phyloP scores from a whole-genome alignment of 208 protist species.

The Crithidia acanthocephali region DNA sequence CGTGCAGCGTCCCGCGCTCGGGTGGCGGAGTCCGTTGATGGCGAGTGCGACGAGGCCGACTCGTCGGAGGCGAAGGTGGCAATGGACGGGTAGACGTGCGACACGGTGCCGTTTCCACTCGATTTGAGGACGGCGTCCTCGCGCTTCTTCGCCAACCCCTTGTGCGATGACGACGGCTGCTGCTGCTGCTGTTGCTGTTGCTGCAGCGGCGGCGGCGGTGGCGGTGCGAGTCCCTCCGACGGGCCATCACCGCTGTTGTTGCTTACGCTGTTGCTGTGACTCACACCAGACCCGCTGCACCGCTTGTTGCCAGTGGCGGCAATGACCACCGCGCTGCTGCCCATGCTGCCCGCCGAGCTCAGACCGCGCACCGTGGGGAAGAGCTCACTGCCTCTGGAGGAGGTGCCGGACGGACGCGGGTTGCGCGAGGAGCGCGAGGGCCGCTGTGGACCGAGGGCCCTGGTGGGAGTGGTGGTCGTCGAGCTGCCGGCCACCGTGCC shows the following conservation, averaged over 20 bases:
- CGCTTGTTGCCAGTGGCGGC: too few species aligned
- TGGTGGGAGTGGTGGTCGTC: not conserved
- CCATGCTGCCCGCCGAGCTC: not conserved
- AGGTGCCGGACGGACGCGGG: not conserved
- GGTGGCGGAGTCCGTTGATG: not conserved
- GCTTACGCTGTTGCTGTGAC: too few species aligned
- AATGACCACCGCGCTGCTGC: not conserved
- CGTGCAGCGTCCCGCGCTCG: not conserved
- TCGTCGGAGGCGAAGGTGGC: constrained; percentile 5
- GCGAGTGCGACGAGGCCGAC: not conserved
- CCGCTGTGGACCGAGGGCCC: not conserved
- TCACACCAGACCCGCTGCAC: too few species aligned
- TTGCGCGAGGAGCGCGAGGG: not conserved
- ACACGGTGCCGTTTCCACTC: not conserved
- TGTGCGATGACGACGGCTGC: not conserved
- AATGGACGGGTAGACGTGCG: constrained; percentile 6
- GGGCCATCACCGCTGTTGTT: too few species aligned
- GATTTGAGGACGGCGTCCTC: not conserved
- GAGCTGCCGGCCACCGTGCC: not conserved
- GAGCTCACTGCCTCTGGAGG: not conserved
- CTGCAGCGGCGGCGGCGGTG: not conserved
- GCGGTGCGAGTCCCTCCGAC: too few species aligned
- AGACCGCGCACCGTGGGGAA: not conserved
- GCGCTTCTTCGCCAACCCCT: not conserved
- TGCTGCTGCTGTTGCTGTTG: not conserved